phyloP scores from a whole-genome alignment of 192 early-diverging fungal species.

The Coemansia sp. region DNA sequence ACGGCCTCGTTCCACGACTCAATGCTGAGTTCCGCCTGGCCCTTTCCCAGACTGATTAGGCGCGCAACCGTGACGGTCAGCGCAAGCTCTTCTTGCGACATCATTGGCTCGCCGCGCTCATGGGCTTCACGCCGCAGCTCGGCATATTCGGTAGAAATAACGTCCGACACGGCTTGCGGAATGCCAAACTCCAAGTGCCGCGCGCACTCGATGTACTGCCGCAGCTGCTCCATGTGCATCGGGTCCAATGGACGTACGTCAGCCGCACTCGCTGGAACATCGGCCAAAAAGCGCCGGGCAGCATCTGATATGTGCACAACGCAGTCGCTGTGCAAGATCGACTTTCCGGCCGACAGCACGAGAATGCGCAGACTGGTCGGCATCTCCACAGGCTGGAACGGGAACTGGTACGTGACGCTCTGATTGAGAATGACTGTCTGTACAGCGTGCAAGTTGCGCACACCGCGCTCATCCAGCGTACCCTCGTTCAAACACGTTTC shows the following conservation, averaged over 20 bases:
- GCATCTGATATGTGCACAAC: slow-evolving; percentile 52
- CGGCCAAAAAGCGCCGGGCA: slow-evolving; percentile 17
- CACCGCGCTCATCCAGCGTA: slow-evolving; percentile 62
- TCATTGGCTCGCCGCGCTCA: slow-evolving; percentile 33
- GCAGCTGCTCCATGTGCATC: slow-evolving; percentile 53
- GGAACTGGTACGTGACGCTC: slow-evolving; percentile 66
- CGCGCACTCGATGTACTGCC: slow-evolving; percentile 60
- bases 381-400: slow-evolving; percentile 70
- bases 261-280: slow-evolving; percentile 6
- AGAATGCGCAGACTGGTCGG: slow-evolving; percentile 64
- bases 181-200: slow-evolving; percentile 60
- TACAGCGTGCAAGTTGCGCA: slow-evolving; percentile 70
- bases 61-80: slow-evolving; percentile 45
- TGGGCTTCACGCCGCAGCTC: slow-evolving; percentile 34
- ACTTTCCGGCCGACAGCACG: slow-evolving; percentile 66
- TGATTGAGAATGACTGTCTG: slow-evolving; percentile 62
- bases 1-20: slow-evolving; percentile 50
- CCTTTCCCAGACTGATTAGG: slow-evolving; percentile 48
- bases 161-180: slow-evolving; percentile 62
- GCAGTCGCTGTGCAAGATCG: slow-evolving; percentile 65
- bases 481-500: slow-evolving; percentile 73
- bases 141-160: slow-evolving; percentile 54
- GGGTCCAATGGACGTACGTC: slow-evolving; percentile 40
- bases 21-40: slow-evolving; percentile 28
- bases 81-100: slow-evolving; percentile 48